A percentile compares a stretch with the other conserved stretches of the same genome.
phyloP scores from a whole-genome alignment of 2,329 filamentous ascomycete species.

The Exophiala bonariae region DNA sequence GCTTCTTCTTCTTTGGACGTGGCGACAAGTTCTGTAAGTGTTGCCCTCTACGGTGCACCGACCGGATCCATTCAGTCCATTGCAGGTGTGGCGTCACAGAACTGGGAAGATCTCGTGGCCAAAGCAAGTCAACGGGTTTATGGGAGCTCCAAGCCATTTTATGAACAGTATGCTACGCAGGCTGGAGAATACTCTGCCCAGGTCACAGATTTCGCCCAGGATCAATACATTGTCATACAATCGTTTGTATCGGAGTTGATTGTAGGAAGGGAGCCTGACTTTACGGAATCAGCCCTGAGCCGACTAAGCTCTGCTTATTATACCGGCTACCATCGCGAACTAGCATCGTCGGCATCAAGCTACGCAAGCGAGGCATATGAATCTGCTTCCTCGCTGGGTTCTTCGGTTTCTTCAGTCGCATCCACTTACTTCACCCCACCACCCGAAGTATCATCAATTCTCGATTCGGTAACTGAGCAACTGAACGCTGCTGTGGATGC shows the following conservation, averaged over 20 bases:
- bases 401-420: constrained; percentile 36
- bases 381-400: constrained; percentile 35
- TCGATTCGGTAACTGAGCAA: constrained; percentile 57
- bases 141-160: constrained; percentile 57
- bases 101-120: constrained; percentile 64
- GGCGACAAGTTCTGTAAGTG: constrained; percentile 42
- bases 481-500: constrained; percentile 60
- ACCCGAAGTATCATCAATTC: constrained; percentile 57
- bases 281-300: constrained; percentile 76
- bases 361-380: constrained; percentile 50
- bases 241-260: constrained; percentile 75
- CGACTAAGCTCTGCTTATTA: constrained; percentile 72
- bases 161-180: constrained; percentile 18
- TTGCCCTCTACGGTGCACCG: constrained; percentile 45
- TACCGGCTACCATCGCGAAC: constrained; percentile 50
- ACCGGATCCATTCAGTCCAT: constrained; percentile 47
- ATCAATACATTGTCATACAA: constrained; percentile 70
- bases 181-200: constrained; percentile 55
- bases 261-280: constrained; percentile 73
- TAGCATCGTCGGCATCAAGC: constrained; percentile 52
- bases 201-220: constrained; percentile 59
- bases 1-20: constrained; percentile 43
- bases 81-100: constrained; percentile 58
- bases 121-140: constrained; percentile 70
- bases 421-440: constrained; percentile 51